Base-by-base conservation (phyloP, 2,329 filamentous ascomycete genomes). In the Eutypella sp. region DNA sequence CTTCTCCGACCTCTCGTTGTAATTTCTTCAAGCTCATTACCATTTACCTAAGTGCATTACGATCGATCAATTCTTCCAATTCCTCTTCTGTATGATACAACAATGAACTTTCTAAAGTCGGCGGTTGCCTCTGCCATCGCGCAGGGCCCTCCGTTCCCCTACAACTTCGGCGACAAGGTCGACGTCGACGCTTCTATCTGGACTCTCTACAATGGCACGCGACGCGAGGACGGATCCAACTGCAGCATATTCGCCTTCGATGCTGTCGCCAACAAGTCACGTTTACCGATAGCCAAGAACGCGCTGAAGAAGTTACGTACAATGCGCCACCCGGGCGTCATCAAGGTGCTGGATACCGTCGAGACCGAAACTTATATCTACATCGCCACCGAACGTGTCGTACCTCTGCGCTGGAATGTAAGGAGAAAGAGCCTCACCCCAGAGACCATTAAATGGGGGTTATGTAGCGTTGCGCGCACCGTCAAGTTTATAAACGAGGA, bases 211-310 rank as follows among this genome's bases (percentile, higher is more conserved):
- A 96, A 97, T 69, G 93, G 89, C 61, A 96, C 88, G 46, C 93
- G 87, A 71, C 83, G 89, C 70, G 91, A 97, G 71, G 92, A 97
- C 65, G 84, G 89, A 27, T 95, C 90, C 4, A 84, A 89, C 58
- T 99, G 93, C 70, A 96, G 90, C 71, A 91, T 99, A 55, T 96
- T 99, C 71, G 89, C 90, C 56, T 99, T 99, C 74, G 92, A 99
- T 65, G 79, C 95, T 46, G 77, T 78, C 48, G 75, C 86, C 47
- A 92, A 95, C 66, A 89, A 84, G 65, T 84, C 87, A 37, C 83
- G 85, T 45, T 71, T 96, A 19, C 87, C 91, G 34, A 79, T 99
- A 44, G 93, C 93, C 44, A 89, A 85, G 68, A 99, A 99, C 72
- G 90, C 92, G 38, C 78, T 96, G 54, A 89, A 92, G 64, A 99